These are phyloP conservation scores for Sugiyamaella sp. DNA, from an alignment of 1,139 yeast genomes.

Conservation along the genomic window DNA sequence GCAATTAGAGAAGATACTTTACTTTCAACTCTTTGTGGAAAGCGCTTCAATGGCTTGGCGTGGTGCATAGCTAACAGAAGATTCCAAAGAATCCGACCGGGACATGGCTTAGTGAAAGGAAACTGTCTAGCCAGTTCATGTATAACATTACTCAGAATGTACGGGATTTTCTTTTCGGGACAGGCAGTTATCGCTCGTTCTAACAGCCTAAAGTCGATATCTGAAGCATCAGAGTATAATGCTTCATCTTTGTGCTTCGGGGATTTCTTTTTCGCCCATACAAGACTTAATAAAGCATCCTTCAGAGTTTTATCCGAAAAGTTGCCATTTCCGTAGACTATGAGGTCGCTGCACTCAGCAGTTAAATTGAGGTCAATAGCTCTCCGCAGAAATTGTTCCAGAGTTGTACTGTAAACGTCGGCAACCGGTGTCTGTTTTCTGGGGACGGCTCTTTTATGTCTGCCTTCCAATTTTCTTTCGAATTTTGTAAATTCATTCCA, in stretches of 20 bases:
- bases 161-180: conserved; percentile 16
- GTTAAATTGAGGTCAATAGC: conserved; percentile 25
- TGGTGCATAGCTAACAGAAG: conserved; percentile 22
- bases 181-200: conserved; percentile 21
- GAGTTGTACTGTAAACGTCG: background rate
- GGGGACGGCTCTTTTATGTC: conserved; percentile 1
- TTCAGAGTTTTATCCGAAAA: conserved; percentile 18
- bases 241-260: conserved; percentile 18
- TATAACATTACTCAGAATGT: conserved; percentile 18
- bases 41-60: background rate
- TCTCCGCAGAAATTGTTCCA: conserved; percentile 22
- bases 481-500: conserved; percentile 18
- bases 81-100: conserved; percentile 26
- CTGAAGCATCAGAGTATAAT: conserved; percentile 13
- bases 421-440: background rate
- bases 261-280: conserved; percentile 23
- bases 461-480: conserved; percentile 10
- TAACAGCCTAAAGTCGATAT: conserved; percentile 21
- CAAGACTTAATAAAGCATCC: conserved; percentile 20
- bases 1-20: conserved; percentile 17
- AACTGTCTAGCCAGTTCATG: conserved; percentile 6
- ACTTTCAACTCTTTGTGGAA: conserved; percentile 22
- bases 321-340: conserved; percentile 23
- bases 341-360: conserved; percentile 22
- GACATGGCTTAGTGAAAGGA: conserved; percentile 11